Percentiles rank a stretch among this genome's conserved stretches.
phyloP scores from a whole-genome alignment of 1,284 basidiomycete species.

The Boletellus sp. region DNA sequence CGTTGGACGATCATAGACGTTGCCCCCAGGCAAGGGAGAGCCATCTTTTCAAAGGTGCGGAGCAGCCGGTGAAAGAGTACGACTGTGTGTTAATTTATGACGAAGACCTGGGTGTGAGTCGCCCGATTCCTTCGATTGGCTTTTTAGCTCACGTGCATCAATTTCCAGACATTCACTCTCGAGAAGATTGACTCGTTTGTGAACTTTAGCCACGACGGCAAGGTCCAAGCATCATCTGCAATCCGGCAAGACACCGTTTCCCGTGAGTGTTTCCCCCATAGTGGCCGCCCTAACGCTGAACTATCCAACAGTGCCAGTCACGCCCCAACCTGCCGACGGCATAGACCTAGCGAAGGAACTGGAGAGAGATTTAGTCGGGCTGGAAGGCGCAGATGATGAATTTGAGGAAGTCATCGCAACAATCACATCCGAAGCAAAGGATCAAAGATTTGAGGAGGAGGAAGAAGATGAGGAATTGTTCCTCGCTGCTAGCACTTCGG shows the following conservation, averaged over 20 bases:
- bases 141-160: slow-evolving; percentile 5
- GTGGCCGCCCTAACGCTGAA: slow-evolving; percentile 5
- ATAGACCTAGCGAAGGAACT: slow-evolving; percentile 36
- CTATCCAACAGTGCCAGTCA: slow-evolving; percentile 15
- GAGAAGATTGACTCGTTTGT: slow-evolving; percentile 71
- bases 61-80: slow-evolving; percentile 55
- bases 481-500: slow-evolving; percentile 28
- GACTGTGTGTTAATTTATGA: slow-evolving; percentile 78
- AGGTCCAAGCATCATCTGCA: slow-evolving; percentile 31
- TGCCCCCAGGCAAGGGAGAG: slow-evolving; percentile 46
- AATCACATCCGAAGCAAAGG: slow-evolving; percentile 23
- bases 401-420: slow-evolving; percentile 37
- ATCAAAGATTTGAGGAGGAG: slow-evolving; percentile 30
- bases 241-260: slow-evolving; percentile 40
- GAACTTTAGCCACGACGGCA: slow-evolving; percentile 50
- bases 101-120: slow-evolving; percentile 59
- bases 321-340: slow-evolving; percentile 17
- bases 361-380: slow-evolving; percentile 31
- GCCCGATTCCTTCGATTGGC: slow-evolving; percentile 1
- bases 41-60: slow-evolving; percentile 55
- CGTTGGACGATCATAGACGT: slow-evolving; percentile 4
- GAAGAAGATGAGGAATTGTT: slow-evolving; percentile 46
- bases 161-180: slow-evolving; percentile 57
- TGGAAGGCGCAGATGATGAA: slow-evolving; percentile 45
- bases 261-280: slow-evolving; percentile 37